These are phyloP conservation scores for Hypoxylon sp. DNA, from an alignment of 2,329 filamentous ascomycete genomes.

Conservation along the genomic window DNA sequence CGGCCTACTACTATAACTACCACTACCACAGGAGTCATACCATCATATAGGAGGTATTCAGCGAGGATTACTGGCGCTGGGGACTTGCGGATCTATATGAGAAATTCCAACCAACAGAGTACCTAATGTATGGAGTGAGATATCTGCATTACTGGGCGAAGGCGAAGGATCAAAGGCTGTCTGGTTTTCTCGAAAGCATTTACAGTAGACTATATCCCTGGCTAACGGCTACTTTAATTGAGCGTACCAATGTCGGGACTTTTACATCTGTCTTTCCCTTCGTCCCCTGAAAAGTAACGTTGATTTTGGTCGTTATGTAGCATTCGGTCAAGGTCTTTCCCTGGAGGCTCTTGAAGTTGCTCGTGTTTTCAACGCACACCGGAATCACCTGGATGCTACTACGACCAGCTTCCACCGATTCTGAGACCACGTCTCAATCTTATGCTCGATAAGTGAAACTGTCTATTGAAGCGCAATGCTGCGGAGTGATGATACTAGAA, in stretches of 20 bases:
- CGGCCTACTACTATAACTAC: background rate
- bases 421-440: no score
- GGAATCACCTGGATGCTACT: no score
- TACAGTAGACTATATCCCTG: constrained; percentile 28
- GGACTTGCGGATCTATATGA: constrained; percentile 32
- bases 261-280: constrained; percentile 1
- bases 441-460: no score
- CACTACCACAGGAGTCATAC: constrained; percentile 5
- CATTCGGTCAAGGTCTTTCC: no score
- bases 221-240: constrained; percentile 13
- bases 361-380: no score
- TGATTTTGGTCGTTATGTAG: no score
- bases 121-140: constrained; percentile 17
- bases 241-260: constrained; percentile 16
- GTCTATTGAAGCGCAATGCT: background rate
- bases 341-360: no score
- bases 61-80: constrained; percentile 37
- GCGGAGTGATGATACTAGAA: background rate
- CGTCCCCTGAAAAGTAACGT: no score
- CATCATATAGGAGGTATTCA: constrained; percentile 21
- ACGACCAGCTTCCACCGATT: no score
- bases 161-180: constrained; percentile 35
- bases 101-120: constrained; percentile 14
- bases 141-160: constrained; percentile 41
- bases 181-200: constrained; percentile 30